phyloP scores from a whole-genome alignment of 148 eudicot genomes.

The Linanthus parryae region DNA sequence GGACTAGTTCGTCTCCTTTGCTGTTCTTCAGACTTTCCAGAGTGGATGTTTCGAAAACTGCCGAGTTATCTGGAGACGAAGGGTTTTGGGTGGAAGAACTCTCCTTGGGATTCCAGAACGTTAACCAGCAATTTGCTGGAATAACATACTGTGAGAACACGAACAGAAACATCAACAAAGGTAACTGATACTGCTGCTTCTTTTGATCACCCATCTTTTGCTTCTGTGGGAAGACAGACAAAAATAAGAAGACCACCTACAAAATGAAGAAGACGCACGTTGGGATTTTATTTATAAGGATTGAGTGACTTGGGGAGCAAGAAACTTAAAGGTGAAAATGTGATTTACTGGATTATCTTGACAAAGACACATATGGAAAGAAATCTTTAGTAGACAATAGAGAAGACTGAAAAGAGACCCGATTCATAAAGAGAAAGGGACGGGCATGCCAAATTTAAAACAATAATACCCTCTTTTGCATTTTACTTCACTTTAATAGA shows the following conservation, averaged over 20 bases:
- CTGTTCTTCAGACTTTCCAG: constrained; percentile 31
- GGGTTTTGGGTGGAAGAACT: constrained; percentile 1
- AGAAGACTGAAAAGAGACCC: too few relatives aligned
- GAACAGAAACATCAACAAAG: background rate
- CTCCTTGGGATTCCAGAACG: constrained; percentile 24
- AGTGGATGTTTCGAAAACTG: background rate
- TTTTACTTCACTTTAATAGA: too few relatives aligned
- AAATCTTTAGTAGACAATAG: too few relatives aligned
- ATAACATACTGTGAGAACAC: background rate
- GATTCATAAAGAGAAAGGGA: too few relatives aligned
- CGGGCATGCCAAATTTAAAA: too few relatives aligned
- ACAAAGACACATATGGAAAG: too few relatives aligned
- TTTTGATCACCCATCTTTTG: constrained; percentile 5
- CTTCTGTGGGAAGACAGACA: background rate
- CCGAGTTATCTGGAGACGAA: background rate
- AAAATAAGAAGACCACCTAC: background rate
- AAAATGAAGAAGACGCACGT: background rate
- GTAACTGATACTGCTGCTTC: background rate
- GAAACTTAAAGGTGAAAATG: background rate
- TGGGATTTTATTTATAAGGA: background rate
- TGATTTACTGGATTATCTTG: too few relatives aligned
- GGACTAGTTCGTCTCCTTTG: constrained; percentile 37
- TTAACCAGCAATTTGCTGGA: constrained; percentile 36
- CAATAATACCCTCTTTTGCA: too few relatives aligned
- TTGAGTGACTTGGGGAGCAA: background rate